Percentiles rank a stretch among this genome's conserved stretches.
phyloP scores from a whole-genome alignment of 1,284 basidiomycete genomes.

The Ustilago sp. region DNA sequence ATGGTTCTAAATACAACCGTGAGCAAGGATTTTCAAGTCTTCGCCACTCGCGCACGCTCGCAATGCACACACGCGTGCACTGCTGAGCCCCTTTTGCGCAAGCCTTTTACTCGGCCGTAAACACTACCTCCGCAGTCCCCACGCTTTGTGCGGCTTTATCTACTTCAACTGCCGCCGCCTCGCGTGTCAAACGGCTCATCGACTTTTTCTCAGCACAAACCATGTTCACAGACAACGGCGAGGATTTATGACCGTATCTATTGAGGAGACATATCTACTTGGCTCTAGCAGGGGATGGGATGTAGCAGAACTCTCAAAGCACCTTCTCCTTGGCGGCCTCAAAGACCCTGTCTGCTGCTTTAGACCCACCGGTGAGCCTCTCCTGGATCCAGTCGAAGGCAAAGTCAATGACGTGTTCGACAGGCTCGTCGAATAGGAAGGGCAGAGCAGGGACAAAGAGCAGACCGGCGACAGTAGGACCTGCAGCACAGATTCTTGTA shows the following conservation, averaged over 20 bases:
- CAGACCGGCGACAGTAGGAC: constrained; percentile 80
- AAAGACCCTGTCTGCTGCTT: constrained; percentile 30
- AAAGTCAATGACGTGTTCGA: constrained; percentile 72
- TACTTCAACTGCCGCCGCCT: too few relatives aligned
- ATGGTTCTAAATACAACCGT: too few relatives aligned
- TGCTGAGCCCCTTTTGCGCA: too few relatives aligned
- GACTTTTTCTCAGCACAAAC: background rate
- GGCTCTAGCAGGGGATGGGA: background rate
- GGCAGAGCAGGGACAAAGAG: constrained; percentile 66
- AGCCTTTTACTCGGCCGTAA: too few relatives aligned
- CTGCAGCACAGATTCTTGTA: constrained; percentile 78
- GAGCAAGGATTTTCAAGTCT: too few relatives aligned
- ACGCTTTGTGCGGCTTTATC: too few relatives aligned
- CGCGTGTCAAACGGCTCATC: background rate
- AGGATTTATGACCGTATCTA: background rate
- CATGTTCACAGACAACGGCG: background rate
- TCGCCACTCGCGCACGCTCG: too few relatives aligned
- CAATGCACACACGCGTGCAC: too few relatives aligned
- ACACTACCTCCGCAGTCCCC: too few relatives aligned
- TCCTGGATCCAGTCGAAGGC: constrained; percentile 72
- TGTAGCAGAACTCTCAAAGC: constrained; percentile 9
- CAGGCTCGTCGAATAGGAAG: constrained; percentile 68
- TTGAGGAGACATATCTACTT: background rate
- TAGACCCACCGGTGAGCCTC: constrained; percentile 20
- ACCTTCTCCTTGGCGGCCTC: constrained; percentile 46